A percentile compares a stretch with the other conserved stretches of the same genome.
These are phyloP conservation scores for Wickerhamomyces xylosicus DNA, from an alignment of 805 yeast genomes.

Conservation along the genomic window DNA sequence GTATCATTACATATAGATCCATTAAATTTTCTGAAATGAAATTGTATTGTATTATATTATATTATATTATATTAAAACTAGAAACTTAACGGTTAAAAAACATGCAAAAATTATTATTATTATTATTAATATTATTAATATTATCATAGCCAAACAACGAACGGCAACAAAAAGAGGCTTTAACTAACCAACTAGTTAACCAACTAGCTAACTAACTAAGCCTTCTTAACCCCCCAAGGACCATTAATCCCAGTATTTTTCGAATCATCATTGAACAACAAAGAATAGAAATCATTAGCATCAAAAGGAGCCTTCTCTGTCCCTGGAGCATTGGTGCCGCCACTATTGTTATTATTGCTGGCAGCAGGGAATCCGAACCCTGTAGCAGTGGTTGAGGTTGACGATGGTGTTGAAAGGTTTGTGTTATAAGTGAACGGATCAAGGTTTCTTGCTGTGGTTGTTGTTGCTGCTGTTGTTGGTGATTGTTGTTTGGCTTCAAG, in stretches of 20 bases:
- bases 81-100: too few relatives aligned
- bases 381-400: conserved; percentile 1
- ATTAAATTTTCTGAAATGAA: too few relatives aligned
- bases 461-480: neutral
- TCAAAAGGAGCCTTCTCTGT: conserved; percentile 1
- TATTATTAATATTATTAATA: too few relatives aligned
- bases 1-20: too few relatives aligned
- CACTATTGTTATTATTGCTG: neutral
- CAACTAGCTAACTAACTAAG: too few relatives aligned
- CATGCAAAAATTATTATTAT: too few relatives aligned
- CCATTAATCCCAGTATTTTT: neutral
- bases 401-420: neutral
- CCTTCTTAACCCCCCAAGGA: neutral
- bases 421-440: neutral
- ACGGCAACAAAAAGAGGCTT: too few relatives aligned
- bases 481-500: conserved; percentile 6
- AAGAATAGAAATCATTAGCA: conserved; percentile 29
- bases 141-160: too few relatives aligned
- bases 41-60: too few relatives aligned
- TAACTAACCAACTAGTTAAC: too few relatives aligned
- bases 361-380: neutral
- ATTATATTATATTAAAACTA: too few relatives aligned
- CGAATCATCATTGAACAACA: conserved; percentile 33
- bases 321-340: conserved; percentile 1
- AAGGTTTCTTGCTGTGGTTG: conserved; percentile 1